These are phyloP conservation scores for Colletotrichum tofieldiae DNA, from an alignment of 2,329 filamentous ascomycete genomes.

Conservation along the genomic window DNA sequence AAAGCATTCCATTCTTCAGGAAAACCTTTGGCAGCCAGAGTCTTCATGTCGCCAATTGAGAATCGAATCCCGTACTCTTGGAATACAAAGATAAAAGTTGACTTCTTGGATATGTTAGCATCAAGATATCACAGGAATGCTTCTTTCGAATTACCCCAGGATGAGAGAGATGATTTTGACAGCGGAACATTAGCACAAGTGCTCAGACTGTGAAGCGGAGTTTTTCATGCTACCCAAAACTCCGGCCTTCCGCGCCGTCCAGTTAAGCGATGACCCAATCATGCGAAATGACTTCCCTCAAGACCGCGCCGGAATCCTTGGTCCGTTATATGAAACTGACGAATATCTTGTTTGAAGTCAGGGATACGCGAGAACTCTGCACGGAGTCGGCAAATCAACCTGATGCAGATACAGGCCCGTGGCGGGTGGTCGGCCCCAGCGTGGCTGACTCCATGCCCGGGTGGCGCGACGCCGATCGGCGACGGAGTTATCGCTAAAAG, in stretches of 20 bases:
- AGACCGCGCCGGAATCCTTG: too few relatives aligned
- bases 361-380: background rate
- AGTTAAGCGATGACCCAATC: background rate
- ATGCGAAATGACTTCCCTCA: background rate
- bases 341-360: background rate
- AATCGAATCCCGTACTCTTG: too few relatives aligned
- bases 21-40: too few relatives aligned
- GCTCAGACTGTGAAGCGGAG: background rate
- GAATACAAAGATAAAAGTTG: too few relatives aligned
- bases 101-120: too few relatives aligned
- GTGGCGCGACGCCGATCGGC: background rate
- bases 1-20: background rate
- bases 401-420: too few relatives aligned
- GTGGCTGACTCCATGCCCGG: background rate
- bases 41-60: too few relatives aligned
- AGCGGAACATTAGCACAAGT: background rate
- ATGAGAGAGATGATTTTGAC: background rate
- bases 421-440: background rate
- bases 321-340: too few relatives aligned
- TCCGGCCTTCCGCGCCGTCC: background rate
- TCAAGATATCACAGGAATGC: background rate
- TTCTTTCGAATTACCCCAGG: background rate
- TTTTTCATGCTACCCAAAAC: background rate
- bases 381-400: too few relatives aligned
- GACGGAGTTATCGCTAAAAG: background rate